Conservation (phyloP, 495 filamentous ascomycete species). For the Articulospora tetracladia region DNA sequence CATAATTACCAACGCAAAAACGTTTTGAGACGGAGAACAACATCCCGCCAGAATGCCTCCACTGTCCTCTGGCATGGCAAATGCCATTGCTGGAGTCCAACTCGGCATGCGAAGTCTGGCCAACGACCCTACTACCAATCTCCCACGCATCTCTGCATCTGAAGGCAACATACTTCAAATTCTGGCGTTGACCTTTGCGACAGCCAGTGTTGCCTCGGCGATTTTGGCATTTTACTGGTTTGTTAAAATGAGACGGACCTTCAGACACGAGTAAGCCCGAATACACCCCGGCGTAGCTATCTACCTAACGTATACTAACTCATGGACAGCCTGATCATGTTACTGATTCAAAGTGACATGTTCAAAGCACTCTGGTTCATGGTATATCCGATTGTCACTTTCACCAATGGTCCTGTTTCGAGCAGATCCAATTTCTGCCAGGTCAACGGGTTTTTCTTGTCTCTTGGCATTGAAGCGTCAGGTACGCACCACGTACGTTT, state of each 20-base stretch:
- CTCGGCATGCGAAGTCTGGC: neutral
- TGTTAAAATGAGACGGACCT: slow-evolving; percentile 65
- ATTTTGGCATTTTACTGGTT: slow-evolving; percentile 66
- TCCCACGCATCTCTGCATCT: neutral
- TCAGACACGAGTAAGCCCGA: slow-evolving; percentile 63
- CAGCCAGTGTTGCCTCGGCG: slow-evolving; percentile 48
- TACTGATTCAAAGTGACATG: slow-evolving; percentile 65
- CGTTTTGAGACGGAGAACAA: neutral
- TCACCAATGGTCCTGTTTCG: slow-evolving; percentile 37
- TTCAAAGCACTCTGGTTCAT: slow-evolving; percentile 64
- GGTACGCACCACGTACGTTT: slow-evolving; percentile 31
- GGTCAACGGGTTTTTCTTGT: slow-evolving; percentile 59
- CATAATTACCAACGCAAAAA: neutral
- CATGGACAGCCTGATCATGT: slow-evolving; percentile 58
- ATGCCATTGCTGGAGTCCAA: neutral
- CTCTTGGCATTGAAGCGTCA: slow-evolving; percentile 61
- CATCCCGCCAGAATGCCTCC: neutral
- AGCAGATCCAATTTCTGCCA: slow-evolving; percentile 60
- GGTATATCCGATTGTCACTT: slow-evolving; percentile 52
- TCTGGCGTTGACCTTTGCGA: slow-evolving; percentile 33
- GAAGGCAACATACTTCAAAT: slow-evolving; percentile 18
- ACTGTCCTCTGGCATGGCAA: neutral
- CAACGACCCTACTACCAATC: neutral
- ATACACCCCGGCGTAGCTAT: neutral
- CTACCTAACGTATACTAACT: slow-evolving; percentile 22